Evolutionary conservation across 139 green algal species (phyloP), one percentile per base, ranked within the genome.

Genomic region (Chara braunii): DNA sequence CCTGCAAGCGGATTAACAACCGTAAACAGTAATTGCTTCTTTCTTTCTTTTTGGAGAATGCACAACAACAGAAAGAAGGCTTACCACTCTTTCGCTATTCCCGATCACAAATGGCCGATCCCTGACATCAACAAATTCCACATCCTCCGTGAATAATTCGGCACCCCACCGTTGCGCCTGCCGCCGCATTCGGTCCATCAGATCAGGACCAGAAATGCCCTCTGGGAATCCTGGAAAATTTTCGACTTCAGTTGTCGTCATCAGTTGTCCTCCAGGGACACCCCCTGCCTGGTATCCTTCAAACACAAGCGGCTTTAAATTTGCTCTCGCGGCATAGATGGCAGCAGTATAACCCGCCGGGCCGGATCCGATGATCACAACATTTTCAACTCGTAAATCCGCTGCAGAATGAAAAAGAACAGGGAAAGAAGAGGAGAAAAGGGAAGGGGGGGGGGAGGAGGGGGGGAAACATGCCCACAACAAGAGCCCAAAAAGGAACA

Each of bases 91-190:
- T 7, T 82, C 75, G 31, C 29, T 68, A 2, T 30, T 60, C 26
- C 30, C 24, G 18, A 82, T 62, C 8, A 31, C 67, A 34, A 82
- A 82, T 9, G 92, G 92, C 12, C 89, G 71, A 14, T 60, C 22
- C 1, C 51, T 75, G 0, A 95, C 71, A 73, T 99, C 93, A 0
- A 97, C 79, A 3, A 61, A 56, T 33, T 90, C 87, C 3, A 99
- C 93, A 74, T 99, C 92, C 76, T 99, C 92, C 2, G 87, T 90
- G 58, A 86, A 44, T 31, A 97, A 72, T 64, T 87, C 80, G 26
- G 89, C 77, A 30, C 92, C 92, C 92, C 91, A 98, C 8, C 89
- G 70, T 79, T 96, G 86, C n/a, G 92, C 89, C 85, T 98, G 92
- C 35, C 79, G 66, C 1, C 88, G 77, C 92, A 98, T 98, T 18